Evolutionary conservation across 495 filamentous ascomycete genomes (phyloP).

Genomic region (Penicillium argentinense): DNA sequence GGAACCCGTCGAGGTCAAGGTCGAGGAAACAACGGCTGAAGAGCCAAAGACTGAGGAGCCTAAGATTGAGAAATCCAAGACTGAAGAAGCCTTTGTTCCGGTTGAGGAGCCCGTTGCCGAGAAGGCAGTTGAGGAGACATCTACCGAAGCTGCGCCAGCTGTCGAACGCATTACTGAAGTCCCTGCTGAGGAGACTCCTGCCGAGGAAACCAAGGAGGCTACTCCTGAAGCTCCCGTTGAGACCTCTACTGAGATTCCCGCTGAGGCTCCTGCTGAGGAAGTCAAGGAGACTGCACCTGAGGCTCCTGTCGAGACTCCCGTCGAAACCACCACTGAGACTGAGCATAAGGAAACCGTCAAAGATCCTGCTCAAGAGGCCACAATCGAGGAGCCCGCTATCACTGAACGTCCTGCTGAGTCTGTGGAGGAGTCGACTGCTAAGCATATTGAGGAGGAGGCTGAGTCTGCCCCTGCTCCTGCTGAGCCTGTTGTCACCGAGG

Average conservation of each 20-base stretch:
- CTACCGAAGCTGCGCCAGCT: background rate
- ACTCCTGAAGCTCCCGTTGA: slow-evolving; percentile 2
- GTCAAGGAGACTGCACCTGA: slow-evolving; percentile 7
- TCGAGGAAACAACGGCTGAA: slow-evolving; percentile 2
- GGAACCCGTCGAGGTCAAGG: background rate
- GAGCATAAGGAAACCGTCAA: slow-evolving; percentile 1
- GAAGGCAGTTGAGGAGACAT: slow-evolving; percentile 1
- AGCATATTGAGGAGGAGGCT: slow-evolving; percentile 6
- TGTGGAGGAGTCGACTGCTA: background rate
- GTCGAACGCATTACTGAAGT: background rate
- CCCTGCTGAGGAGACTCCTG: background rate
- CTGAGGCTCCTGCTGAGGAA: background rate
- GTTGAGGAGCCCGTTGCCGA: background rate
- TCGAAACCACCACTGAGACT: background rate
- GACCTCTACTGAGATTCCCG: background rate
- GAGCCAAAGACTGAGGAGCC: slow-evolving; percentile 9
- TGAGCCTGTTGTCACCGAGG: slow-evolving; percentile 1
- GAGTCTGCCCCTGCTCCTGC: background rate
- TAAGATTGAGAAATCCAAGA: no score
- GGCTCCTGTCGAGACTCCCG: slow-evolving; percentile 6
- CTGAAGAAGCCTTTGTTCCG: no score
- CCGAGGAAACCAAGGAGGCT: slow-evolving; percentile 4
- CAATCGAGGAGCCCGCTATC: slow-evolving; percentile 6
- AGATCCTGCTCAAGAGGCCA: slow-evolving; percentile 4
- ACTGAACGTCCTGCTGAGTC: background rate